Base-by-base conservation (phyloP, 2,329 filamentous ascomycete genomes). In the Metarhizium brunneum region DNA sequence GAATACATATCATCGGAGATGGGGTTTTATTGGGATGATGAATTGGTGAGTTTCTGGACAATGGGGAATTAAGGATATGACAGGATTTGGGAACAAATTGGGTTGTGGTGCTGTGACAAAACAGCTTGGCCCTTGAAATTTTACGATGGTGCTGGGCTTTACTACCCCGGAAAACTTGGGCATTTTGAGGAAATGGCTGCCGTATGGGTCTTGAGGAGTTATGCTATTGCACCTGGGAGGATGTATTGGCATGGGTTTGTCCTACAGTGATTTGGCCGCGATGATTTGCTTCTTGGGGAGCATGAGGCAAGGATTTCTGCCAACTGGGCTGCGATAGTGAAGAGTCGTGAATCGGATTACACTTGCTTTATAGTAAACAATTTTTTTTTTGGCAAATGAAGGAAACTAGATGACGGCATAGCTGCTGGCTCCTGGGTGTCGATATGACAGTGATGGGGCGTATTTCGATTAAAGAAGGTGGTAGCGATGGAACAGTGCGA, bases 201-300 rank as follows among this genome's bases (percentile, higher is more conserved):
- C 38, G n/a, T 20, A 8, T 20, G 42, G 42, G 42, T 45, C 42
- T 42, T 50, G 47, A 54, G 53, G 53, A 54, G 53, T 54, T 54
- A 50, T 54, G 53, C 45, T 54, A 43, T 40, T 40, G 38, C 38
- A 40, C 38, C 7, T 14, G 38, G 38, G 38, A 40, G 10, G 38
- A 40, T 40, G 13, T 5, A 20, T 45, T 20, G 42, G n/a, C 42
- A 45, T 45, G 32, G 32, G 10, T 35, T 35, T 35, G 32, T 35
- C 7, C 7, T 11, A 11, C 25, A 25, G 25, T 11, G 32, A 35
- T 8, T 35, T 35, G 32, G 10, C 32, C 10, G 18, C n/a, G 42
- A 25, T 45, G 42, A 45, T 45, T 11, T 18, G 6, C 42, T 20
- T 18, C 38, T 35, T 11, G 32, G 32, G 32, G 32, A 11, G 32